phyloP scores from a whole-genome alignment of 805 yeast genomes.

The Candida maris region DNA sequence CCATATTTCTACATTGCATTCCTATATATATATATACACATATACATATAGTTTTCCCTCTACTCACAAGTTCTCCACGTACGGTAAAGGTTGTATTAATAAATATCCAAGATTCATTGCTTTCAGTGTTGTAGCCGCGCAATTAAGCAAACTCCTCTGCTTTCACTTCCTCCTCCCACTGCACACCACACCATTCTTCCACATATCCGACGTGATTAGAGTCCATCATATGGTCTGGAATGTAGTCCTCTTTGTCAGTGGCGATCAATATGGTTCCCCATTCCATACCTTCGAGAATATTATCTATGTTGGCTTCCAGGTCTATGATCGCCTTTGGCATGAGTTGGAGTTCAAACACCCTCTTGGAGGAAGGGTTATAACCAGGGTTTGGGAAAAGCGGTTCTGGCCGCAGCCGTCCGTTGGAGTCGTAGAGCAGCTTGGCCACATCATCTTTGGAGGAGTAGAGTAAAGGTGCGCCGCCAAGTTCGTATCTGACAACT shows the following conservation, averaged over 20 bases:
- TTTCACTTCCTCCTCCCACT: conserved; percentile 26
- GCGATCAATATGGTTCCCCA: conserved; percentile 94
- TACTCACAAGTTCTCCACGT: no score
- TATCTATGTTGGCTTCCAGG: conserved; percentile 51
- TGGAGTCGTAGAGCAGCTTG: conserved; percentile 33
- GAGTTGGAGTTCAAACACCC: conserved; percentile 80
- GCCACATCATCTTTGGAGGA: conserved; percentile 57
- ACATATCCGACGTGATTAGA: conserved; percentile 58
- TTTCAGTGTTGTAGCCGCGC: no score
- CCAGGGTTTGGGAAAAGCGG: conserved; percentile 53
- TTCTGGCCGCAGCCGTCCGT: conserved; percentile 22
- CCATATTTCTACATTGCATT: background rate
- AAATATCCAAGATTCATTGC: no score
- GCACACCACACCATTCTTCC: conserved; percentile 28
- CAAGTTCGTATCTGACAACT: conserved; percentile 78
- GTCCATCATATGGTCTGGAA: conserved; percentile 47
- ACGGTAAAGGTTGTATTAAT: no score
- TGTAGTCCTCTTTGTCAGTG: conserved; percentile 62
- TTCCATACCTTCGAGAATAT: conserved; percentile 78
- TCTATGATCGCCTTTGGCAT: conserved; percentile 93
- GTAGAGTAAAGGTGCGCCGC: conserved; percentile 75
- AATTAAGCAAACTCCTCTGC: background rate
- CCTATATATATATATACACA: background rate
- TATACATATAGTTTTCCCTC: no score
- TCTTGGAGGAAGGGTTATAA: conserved; percentile 53